Evolutionary conservation across 2,329 filamentous ascomycete genomes (phyloP).

Genomic region (Ilyonectria robusta): DNA sequence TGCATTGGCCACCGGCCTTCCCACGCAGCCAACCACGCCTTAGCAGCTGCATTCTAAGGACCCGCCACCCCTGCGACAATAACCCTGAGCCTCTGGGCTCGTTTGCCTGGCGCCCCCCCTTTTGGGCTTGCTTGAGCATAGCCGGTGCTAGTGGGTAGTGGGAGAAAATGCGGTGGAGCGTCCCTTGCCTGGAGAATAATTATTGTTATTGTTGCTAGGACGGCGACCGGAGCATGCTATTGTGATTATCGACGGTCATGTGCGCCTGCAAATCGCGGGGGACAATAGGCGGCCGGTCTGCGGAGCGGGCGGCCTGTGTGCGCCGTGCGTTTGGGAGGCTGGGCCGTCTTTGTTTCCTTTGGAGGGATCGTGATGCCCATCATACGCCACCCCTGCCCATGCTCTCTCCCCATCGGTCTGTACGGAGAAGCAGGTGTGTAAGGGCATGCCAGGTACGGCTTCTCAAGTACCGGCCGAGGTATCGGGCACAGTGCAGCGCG

Average conservation of each 20-base stretch:
- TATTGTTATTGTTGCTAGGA: background rate
- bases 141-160: background rate
- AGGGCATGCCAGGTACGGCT: slow-evolving; percentile 22
- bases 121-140: slow-evolving; percentile 27
- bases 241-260: slow-evolving; percentile 36
- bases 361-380: slow-evolving; percentile 6
- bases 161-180: slow-evolving; percentile 36
- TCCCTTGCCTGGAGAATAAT: slow-evolving; percentile 7
- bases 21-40: slow-evolving; percentile 48
- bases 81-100: slow-evolving; percentile 23
- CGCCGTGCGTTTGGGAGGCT: slow-evolving; percentile 7
- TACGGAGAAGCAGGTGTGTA: slow-evolving; percentile 13
- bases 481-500: slow-evolving; percentile 44
- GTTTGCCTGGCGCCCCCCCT: slow-evolving; percentile 32
- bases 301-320: background rate
- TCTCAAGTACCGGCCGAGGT: slow-evolving; percentile 30
- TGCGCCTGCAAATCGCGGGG: slow-evolving; percentile 28
- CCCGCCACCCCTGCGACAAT: slow-evolving; percentile 27
- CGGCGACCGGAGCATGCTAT: slow-evolving; percentile 1
- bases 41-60: slow-evolving; percentile 17
- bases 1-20: slow-evolving; percentile 45
- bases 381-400: slow-evolving; percentile 3
- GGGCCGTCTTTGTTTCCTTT: slow-evolving; percentile 1
- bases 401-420: slow-evolving; percentile 1
- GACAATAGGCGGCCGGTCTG: background rate